Evolutionary conservation across 257 asterid species (phyloP).

Genomic region (Paraleonurus japonicus): DNA sequence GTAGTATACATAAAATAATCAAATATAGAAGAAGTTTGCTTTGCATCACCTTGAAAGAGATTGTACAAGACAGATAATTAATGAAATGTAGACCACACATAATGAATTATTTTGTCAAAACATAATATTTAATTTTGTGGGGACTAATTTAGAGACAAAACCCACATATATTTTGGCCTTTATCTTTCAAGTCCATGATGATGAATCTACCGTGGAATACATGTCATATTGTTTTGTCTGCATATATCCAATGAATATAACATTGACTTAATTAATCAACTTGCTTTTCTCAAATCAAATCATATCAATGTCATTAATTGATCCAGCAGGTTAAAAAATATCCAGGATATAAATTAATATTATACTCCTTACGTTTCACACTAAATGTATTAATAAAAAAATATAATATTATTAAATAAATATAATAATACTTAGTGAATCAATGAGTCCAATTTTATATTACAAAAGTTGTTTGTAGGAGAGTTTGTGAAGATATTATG

Average conservation of each 20-base stretch:
- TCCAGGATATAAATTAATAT: too few relatives aligned
- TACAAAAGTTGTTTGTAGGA: too few relatives aligned
- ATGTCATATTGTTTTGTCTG: conserved; percentile 19
- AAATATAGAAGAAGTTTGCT: neutral
- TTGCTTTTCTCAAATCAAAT: neutral
- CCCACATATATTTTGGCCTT: neutral
- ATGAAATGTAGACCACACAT: conserved; percentile 47
- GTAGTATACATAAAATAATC: neutral
- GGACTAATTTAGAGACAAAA: neutral
- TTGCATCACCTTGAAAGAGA: conserved; percentile 29
- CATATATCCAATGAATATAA: conserved; percentile 5
- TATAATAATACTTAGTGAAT: too few relatives aligned
- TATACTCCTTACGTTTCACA: too few relatives aligned
- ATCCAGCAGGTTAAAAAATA: neutral
- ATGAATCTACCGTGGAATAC: conserved; percentile 25
- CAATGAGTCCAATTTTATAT: too few relatives aligned
- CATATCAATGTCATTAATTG: neutral
- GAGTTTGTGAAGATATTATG: too few relatives aligned
- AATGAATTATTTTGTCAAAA: conserved; percentile 2
- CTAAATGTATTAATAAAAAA: too few relatives aligned
- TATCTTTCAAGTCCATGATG: neutral
- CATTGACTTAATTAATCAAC: neutral
- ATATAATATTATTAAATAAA: too few relatives aligned
- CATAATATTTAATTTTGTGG: neutral
- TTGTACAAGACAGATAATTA: conserved; percentile 34